Base-by-base conservation (phyloP, 495 filamentous ascomycete species). In the Usnea hakonensis region DNA sequence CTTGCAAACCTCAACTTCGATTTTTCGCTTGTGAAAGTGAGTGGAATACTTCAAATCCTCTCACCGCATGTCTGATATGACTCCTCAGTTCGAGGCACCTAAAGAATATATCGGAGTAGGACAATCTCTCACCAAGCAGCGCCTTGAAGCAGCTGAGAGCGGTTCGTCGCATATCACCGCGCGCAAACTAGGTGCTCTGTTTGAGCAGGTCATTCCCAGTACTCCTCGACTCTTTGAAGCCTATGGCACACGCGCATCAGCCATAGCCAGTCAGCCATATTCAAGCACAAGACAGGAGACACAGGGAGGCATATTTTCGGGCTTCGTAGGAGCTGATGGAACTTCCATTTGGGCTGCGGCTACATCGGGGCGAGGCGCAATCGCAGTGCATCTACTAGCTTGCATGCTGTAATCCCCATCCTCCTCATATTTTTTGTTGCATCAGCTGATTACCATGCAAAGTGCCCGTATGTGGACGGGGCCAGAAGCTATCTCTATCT, bases 321-420 rank as follows among this genome's bases (percentile, higher is more conserved):
- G 23, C 58, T 37, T 36, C 33, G 41, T 59, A 26, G 65, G 67
- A 19, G 53, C 65, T 30, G 75, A 76, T 60, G 70, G 62, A n/a
- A 74, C 73, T 5, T 65, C 59, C 3, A 55, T 77, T 23, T 77
- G 74, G 75, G 75, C 75, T 26, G 73, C 73, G 3, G 74, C 70
- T 17, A 77, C 76, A 6, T 77, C 76, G 38, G 38, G 38, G 19
- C 11, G 38, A 28, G 57, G 50, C 10, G 65, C 74, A 5, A 67
- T 78, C n/a, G 55, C 66, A 0, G 64, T 73, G 13, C 70, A 74
- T 58, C 65, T 78, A 16, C 69, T 76, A 11, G 73, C 71, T 19
- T 77, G 75, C 64, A 66, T 78, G 61, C 69, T 78, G 38, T 41
- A 41, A 19, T 41, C 16, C 14, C 38, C 38, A 41, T 14, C 38